These are phyloP conservation scores for Pleurotus sapidus DNA, from an alignment of 768 basidiomycete species.

Conservation along the genomic window DNA sequence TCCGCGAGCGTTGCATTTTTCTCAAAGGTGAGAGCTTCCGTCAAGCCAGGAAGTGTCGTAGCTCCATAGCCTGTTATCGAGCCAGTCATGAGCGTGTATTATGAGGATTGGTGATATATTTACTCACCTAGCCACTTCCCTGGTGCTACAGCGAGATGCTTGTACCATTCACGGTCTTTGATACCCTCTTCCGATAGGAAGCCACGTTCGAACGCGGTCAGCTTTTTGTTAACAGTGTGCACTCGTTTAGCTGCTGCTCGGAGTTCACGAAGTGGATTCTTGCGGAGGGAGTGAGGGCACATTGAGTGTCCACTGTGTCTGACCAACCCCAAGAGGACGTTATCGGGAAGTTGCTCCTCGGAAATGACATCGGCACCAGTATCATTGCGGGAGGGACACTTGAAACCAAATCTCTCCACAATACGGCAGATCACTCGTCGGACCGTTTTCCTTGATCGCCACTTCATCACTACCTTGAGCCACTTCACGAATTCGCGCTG, in stretches of 20 bases:
- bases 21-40: constrained; percentile 73
- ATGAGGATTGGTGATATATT: too few relatives aligned
- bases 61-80: constrained; percentile 66
- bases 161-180: constrained; percentile 83
- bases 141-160: constrained; percentile 81
- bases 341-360: constrained; percentile 2
- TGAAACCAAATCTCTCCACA: constrained; percentile 26
- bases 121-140: constrained; percentile 77
- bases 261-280: constrained; percentile 39
- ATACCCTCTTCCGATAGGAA: constrained; percentile 80
- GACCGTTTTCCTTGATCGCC: constrained; percentile 20
- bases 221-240: constrained; percentile 57
- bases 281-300: neutral
- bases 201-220: constrained; percentile 72
- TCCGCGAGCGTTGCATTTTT: constrained; percentile 58
- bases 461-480: constrained; percentile 30
- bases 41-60: constrained; percentile 78
- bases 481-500: constrained; percentile 35
- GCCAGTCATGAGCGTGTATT: neutral
- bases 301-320: neutral
- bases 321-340: neutral
- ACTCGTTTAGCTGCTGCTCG: constrained; percentile 59
- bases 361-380: neutral
- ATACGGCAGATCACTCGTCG: constrained; percentile 32
- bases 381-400: constrained; percentile 18